Conservation (phyloP, 352 stramenopile genomes). For the Phytophthora sp. region DNA sequence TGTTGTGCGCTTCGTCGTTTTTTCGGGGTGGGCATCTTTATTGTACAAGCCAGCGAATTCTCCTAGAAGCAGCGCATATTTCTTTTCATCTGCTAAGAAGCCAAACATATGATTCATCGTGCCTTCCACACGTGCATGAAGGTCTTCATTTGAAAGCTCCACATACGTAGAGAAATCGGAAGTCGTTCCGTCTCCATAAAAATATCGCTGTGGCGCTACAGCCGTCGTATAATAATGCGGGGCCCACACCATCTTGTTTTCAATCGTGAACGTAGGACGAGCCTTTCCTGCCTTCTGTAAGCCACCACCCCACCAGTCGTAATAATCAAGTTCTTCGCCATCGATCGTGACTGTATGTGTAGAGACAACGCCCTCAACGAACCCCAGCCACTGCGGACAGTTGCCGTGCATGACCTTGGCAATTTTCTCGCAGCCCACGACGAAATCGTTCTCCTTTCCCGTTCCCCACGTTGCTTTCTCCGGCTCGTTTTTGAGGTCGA, state of each 20-base stretch:
- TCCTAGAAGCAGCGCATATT: slow-evolving; percentile 63
- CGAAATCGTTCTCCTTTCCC: slow-evolving; percentile 68
- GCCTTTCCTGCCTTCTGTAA: slow-evolving; percentile 59
- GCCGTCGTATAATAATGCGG: slow-evolving; percentile 87
- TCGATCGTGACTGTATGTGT: slow-evolving; percentile 57
- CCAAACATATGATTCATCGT: slow-evolving; percentile 87
- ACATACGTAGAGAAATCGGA: slow-evolving; percentile 59
- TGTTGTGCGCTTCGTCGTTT: slow-evolving; percentile 77
- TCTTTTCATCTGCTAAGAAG: slow-evolving; percentile 59
- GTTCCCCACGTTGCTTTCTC: slow-evolving; percentile 72
- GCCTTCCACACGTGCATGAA: slow-evolving; percentile 48
- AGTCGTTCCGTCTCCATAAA: slow-evolving; percentile 66
- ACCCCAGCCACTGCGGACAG: slow-evolving; percentile 79
- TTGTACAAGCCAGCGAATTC: slow-evolving; percentile 80
- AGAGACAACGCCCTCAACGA: slow-evolving; percentile 74
- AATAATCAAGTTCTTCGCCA: slow-evolving; percentile 60
- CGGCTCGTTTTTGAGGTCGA: slow-evolving; percentile 87
- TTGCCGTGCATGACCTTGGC: slow-evolving; percentile 77
- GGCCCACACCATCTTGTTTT: slow-evolving; percentile 84
- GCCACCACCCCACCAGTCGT: slow-evolving; percentile 83
- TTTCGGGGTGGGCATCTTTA: slow-evolving; percentile 67
- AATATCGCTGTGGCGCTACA: slow-evolving; percentile 74
- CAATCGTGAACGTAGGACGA: slow-evolving; percentile 57
- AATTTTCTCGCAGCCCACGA: slow-evolving; percentile 70
- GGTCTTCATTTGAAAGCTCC: slow-evolving; percentile 62